Conservation (phyloP, 2,329 filamentous ascomycete genomes). For the Elsinoe australis region DNA sequence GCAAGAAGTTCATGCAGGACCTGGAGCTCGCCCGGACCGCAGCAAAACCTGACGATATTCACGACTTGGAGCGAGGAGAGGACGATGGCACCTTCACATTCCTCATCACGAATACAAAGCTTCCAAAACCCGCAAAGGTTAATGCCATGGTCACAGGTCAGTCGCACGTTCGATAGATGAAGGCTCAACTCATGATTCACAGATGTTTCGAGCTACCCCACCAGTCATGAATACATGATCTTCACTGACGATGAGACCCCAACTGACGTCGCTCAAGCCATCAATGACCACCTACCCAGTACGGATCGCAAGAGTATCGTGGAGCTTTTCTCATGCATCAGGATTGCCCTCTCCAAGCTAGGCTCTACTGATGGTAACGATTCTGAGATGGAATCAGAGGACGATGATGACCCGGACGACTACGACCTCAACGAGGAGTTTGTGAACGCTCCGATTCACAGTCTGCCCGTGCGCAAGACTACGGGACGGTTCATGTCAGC, state of each 20-base stretch:
- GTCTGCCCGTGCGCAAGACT: slow-evolving; percentile 24
- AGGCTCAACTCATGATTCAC: slow-evolving; percentile 17
- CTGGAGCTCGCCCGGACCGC: slow-evolving; percentile 34
- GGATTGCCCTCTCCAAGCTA: slow-evolving; percentile 31
- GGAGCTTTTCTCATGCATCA: slow-evolving; percentile 44
- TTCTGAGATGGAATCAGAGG: slow-evolving; percentile 25
- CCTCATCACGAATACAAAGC: slow-evolving; percentile 37
- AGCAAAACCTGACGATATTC: slow-evolving; percentile 39
- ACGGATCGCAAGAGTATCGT: slow-evolving; percentile 40
- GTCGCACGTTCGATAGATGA: background rate
- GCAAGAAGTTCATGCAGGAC: slow-evolving; percentile 58
- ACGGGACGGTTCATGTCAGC: background rate
- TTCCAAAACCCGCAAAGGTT: slow-evolving; percentile 14
- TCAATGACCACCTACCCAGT: slow-evolving; percentile 41
- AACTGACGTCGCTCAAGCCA: slow-evolving; percentile 33
- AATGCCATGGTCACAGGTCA: slow-evolving; percentile 16
- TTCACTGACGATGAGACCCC: slow-evolving; percentile 46
- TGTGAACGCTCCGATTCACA: slow-evolving; percentile 3
- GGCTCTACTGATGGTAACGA: slow-evolving; percentile 33
- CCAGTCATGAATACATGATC: slow-evolving; percentile 49
- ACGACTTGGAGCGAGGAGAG: slow-evolving; percentile 51
- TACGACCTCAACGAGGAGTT: slow-evolving; percentile 6
- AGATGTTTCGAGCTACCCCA: slow-evolving; percentile 56
- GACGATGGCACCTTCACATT: slow-evolving; percentile 68
- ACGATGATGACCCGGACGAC: slow-evolving; percentile 32